These are phyloP conservation scores for Setomelanomma holmii DNA, from an alignment of 2,329 filamentous ascomycete species.

Conservation along the genomic window DNA sequence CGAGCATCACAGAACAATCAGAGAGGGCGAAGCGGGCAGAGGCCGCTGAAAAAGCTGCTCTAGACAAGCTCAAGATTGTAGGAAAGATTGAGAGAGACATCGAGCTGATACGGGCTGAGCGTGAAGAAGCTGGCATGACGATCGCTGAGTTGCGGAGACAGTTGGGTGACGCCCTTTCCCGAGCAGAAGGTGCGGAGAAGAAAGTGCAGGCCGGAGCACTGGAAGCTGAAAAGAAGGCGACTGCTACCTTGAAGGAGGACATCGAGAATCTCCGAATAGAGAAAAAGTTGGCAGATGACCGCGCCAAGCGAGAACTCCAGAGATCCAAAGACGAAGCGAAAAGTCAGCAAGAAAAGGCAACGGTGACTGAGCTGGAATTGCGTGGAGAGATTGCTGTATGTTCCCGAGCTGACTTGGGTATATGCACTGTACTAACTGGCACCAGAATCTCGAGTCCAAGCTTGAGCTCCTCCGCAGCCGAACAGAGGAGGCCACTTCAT, in stretches of 20 bases:
- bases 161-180: slow-evolving; percentile 70
- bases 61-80: slow-evolving; percentile 62
- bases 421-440: slow-evolving; percentile 26
- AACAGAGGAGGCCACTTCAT: slow-evolving; percentile 88
- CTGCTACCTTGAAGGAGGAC: slow-evolving; percentile 66
- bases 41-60: slow-evolving; percentile 63
- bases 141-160: slow-evolving; percentile 75
- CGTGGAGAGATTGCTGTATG: slow-evolving; percentile 73
- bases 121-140: slow-evolving; percentile 67
- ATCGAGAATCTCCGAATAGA: slow-evolving; percentile 74
- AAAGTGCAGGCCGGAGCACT: slow-evolving; percentile 72
- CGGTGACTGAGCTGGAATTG: slow-evolving; percentile 75
- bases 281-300: slow-evolving; percentile 76
- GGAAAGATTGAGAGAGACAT: slow-evolving; percentile 64
- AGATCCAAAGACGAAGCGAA: slow-evolving; percentile 77
- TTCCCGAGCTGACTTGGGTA: background rate
- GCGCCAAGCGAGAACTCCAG: slow-evolving; percentile 70
- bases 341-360: slow-evolving; percentile 73
- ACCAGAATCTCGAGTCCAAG: slow-evolving; percentile 79
- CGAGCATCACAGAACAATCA: slow-evolving; percentile 66
- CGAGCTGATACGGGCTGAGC: slow-evolving; percentile 67
- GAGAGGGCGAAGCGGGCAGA: slow-evolving; percentile 68
- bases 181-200: slow-evolving; percentile 70
- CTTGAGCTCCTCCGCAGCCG: slow-evolving; percentile 84
- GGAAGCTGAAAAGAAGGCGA: slow-evolving; percentile 67